These are phyloP conservation scores for Linnemannia hyalina DNA, from an alignment of 192 early-diverging fungal genomes.

Conservation along the genomic window DNA sequence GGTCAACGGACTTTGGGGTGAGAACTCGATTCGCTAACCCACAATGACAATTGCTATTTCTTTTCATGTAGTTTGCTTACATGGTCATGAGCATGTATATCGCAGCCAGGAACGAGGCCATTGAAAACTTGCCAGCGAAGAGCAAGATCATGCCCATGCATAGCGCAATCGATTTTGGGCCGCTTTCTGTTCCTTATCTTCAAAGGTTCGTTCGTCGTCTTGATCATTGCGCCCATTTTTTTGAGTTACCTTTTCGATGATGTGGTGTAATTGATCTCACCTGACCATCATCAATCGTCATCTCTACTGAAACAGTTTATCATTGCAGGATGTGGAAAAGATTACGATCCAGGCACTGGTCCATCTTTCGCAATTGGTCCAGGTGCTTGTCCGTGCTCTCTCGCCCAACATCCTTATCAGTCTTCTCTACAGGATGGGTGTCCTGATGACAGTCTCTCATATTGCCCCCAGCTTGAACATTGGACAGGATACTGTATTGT, in stretches of 20 bases:
- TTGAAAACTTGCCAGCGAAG: conserved; percentile 44
- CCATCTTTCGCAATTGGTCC: conserved; percentile 41
- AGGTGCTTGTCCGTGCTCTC: conserved; percentile 30
- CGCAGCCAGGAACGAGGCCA: conserved; percentile 52
- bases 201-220: conserved; percentile 26
- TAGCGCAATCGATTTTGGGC: conserved; percentile 46
- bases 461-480: conserved; percentile 48
- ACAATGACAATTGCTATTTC: not conserved
- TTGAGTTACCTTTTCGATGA: not conserved
- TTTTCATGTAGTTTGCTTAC: conserved; percentile 43
- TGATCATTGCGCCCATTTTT: not conserved
- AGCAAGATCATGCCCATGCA: conserved; percentile 49
- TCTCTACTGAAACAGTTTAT: conserved; percentile 14
- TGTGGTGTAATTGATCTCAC: not conserved
- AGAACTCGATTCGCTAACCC: not conserved
- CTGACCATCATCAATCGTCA: not conserved
- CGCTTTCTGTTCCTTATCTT: conserved; percentile 46
- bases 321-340: conserved; percentile 39
- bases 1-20: not conserved
- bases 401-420: conserved; percentile 50
- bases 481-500: conserved; percentile 20
- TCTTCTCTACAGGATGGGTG: conserved; percentile 52
- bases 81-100: conserved; percentile 58
- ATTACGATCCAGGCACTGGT: conserved; percentile 38
- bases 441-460: conserved; percentile 40